Evolutionary conservation across 306 rosid genomes (phyloP), one percentile per base, ranked within the genome.

Genomic region (Vigna reflexopilosa): DNA sequence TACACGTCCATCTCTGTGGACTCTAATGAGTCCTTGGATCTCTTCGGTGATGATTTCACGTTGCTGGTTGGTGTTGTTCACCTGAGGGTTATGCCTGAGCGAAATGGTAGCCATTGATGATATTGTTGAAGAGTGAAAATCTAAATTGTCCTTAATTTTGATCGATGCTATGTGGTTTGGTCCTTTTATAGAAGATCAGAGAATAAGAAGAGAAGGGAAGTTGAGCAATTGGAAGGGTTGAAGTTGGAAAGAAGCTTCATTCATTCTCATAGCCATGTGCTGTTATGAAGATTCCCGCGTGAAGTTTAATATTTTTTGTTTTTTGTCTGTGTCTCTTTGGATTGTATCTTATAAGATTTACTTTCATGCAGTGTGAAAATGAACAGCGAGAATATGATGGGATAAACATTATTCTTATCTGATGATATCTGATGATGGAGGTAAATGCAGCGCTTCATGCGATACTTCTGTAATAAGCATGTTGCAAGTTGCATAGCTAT

Each of bases 11-110:
- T 90, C 88, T 85, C 62, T 80, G 61, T 83, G 72, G 50, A 92
- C 97, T 81, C 83, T 80, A 16, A 94, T 85, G 20, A 94, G 95
- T 47, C 97, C 98, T 77, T 86, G 84, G 32, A 94, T 87, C 81
- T 94, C 95, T 49, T 94, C 97, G 13, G 62, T 44, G 30, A 80
- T 80, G 63, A 49, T 64, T 51, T 82, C 93, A 26, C 74, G 80
- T 55, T 88, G 89, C 55, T 57, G 81, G 16, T 64, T 70, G 82
- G 77, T 84, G 58, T 54, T 85, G 72, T 54, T 66, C 47, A 44
- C 77, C 67, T 59, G 87, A 73, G 48, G 76, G 71, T 75, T 80
- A 16, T 80, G 83, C 71, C 86, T 79, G 15, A 84, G 28, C 47
- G 96, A 87, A 74, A 89, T 83, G 73, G 93, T 2, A 45, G 90